phyloP scores from a whole-genome alignment of 805 yeast genomes.

The Cyberlindnera suaveolens region DNA sequence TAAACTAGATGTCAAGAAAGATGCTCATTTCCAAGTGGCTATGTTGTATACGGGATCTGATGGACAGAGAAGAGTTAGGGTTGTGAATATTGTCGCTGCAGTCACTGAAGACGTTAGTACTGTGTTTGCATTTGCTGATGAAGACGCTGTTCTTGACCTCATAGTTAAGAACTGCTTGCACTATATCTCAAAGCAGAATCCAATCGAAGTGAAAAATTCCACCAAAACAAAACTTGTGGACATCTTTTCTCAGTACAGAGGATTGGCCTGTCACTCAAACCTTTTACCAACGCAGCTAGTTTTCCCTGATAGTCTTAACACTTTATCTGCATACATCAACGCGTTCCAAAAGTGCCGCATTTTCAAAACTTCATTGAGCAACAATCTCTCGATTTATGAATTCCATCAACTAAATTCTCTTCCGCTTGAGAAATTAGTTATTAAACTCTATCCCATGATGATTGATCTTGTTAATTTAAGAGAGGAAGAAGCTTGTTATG shows the following conservation, averaged over 20 bases:
- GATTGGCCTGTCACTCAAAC: conserved; percentile 35
- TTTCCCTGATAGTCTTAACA: conserved; percentile 73
- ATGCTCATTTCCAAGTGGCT: conserved; percentile 90
- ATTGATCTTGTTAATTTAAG: conserved; percentile 62
- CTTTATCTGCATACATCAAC: conserved; percentile 61
- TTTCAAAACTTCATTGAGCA: conserved; percentile 37
- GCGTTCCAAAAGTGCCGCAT: conserved; percentile 66
- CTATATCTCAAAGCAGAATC: conserved; percentile 35
- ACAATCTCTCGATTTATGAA: conserved; percentile 59
- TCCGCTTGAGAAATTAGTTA: conserved; percentile 50
- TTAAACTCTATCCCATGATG: conserved; percentile 74
- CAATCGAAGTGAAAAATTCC: conserved; percentile 43
- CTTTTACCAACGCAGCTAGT: conserved; percentile 57
- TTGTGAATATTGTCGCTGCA: conserved; percentile 77
- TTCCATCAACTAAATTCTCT: conserved; percentile 44
- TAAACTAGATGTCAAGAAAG: conserved; percentile 58
- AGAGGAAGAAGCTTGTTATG: conserved; percentile 49
- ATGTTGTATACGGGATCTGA: conserved; percentile 70
- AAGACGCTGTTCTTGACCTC: conserved; percentile 53
- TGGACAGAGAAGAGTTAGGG: conserved; percentile 80
- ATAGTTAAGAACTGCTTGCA: conserved; percentile 43
- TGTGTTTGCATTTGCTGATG: conserved; percentile 75
- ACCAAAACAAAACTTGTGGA: conserved; percentile 48
- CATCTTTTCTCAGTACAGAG: conserved; percentile 54
- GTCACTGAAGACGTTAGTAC: conserved; percentile 69